Evolutionary conservation across 768 basidiomycete species (phyloP).

Genomic region (Amanita phalloides): DNA sequence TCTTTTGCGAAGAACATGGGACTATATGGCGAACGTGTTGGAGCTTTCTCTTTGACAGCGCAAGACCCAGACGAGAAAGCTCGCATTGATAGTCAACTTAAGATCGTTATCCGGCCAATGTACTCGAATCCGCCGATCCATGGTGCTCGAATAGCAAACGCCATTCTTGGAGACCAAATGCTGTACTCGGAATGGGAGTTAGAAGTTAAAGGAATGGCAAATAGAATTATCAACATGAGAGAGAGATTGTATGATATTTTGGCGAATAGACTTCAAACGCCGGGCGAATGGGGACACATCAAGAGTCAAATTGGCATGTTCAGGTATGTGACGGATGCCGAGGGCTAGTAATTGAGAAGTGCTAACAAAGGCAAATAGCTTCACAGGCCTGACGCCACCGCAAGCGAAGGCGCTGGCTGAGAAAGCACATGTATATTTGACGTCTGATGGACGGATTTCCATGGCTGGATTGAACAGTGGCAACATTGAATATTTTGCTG

Average conservation of each 20-base stretch:
- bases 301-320: constrained; percentile 97
- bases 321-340: constrained; percentile 42
- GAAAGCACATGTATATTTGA: constrained; percentile 90
- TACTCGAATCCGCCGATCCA: constrained; percentile 96
- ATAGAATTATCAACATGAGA: constrained; percentile 89
- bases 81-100: constrained; percentile 87
- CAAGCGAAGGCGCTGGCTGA: constrained; percentile 80
- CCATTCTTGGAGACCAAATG: constrained; percentile 65
- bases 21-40: constrained; percentile 95
- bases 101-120: constrained; percentile 92
- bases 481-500: constrained; percentile 88
- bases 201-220: constrained; percentile 94
- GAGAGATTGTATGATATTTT: constrained; percentile 72
- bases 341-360: neutral
- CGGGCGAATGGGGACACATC: constrained; percentile 92
- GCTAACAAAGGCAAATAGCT: constrained; percentile 31
- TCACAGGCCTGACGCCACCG: constrained; percentile 71
- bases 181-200: constrained; percentile 83
- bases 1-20: constrained; percentile 99
- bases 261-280: constrained; percentile 73
- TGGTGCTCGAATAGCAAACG: constrained; percentile 78
- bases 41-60: constrained; percentile 84
- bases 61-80: constrained; percentile 64
- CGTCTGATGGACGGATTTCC: constrained; percentile 85
- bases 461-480: constrained; percentile 83